Evolutionary conservation across 768 basidiomycete species (phyloP).

Genomic region (Suillus ampliporus): DNA sequence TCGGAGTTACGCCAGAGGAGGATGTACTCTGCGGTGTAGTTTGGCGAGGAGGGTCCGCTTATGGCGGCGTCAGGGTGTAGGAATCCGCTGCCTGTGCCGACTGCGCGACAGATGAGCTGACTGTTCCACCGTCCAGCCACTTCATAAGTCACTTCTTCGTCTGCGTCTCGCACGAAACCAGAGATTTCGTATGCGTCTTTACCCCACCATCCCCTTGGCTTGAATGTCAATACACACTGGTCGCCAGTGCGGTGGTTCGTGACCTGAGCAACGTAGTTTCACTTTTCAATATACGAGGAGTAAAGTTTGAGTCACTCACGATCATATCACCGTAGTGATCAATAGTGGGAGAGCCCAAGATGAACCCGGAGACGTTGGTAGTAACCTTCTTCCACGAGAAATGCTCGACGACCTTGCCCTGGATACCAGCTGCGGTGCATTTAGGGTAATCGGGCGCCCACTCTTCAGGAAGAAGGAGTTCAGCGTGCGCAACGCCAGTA

Average conservation of each 20-base stretch:
- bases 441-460: constrained; percentile 68
- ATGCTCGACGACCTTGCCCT: constrained; percentile 79
- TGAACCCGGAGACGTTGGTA: constrained; percentile 90
- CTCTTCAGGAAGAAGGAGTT: constrained; percentile 75
- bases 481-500: constrained; percentile 91
- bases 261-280: constrained; percentile 46
- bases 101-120: constrained; percentile 85
- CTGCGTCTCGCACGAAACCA: constrained; percentile 74
- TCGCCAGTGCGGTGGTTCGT: constrained; percentile 93
- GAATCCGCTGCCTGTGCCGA: constrained; percentile 61
- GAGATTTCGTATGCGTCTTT: constrained; percentile 93
- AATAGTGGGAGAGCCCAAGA: constrained; percentile 85
- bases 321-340: constrained; percentile 96
- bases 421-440: constrained; percentile 45
- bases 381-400: constrained; percentile 97
- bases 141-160: constrained; percentile 75
- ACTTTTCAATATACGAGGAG: constrained; percentile 7
- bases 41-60: constrained; percentile 48
- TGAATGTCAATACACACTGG: constrained; percentile 89
- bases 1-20: constrained; percentile 93
- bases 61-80: constrained; percentile 77
- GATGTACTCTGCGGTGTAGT: constrained; percentile 69
- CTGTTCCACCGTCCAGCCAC: constrained; percentile 97
- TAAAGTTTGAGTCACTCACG: constrained; percentile 53
- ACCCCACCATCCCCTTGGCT: constrained; percentile 94